These are phyloP conservation scores for Termitomyces bulborhizus DNA, from an alignment of 768 basidiomycete genomes.

Conservation along the genomic window DNA sequence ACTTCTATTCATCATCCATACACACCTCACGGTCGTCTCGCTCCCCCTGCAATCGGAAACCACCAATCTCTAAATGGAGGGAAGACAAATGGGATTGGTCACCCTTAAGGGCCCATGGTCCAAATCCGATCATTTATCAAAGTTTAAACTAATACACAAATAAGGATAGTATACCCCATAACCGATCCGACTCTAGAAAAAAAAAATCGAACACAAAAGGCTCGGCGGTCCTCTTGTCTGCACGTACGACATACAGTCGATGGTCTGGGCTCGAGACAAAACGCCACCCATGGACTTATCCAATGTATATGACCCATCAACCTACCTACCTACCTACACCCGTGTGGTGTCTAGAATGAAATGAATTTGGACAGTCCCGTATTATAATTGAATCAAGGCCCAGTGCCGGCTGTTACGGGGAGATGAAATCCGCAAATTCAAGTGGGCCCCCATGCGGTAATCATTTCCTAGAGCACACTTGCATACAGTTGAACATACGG, in stretches of 20 bases:
- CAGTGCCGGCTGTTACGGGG: background rate
- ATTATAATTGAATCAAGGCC: too few species aligned
- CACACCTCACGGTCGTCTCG: background rate
- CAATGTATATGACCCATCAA: background rate
- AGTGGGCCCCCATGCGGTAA: too few species aligned
- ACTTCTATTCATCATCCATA: background rate
- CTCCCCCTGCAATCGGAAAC: background rate
- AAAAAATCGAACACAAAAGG: background rate
- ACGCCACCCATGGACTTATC: background rate
- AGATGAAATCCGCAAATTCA: background rate
- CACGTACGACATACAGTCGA: background rate
- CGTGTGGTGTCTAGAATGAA: background rate
- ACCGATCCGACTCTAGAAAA: background rate
- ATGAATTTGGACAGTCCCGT: background rate
- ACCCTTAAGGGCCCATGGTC: background rate
- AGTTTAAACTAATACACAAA: background rate
- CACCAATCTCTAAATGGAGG: background rate
- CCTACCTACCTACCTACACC: too few species aligned
- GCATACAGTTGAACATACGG: too few species aligned
- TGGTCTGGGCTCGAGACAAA: background rate
- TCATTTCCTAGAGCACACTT: too few species aligned
- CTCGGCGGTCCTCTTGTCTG: background rate
- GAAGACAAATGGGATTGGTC: too few species aligned
- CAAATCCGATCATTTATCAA: background rate
- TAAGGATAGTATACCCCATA: background rate